phyloP scores from a whole-genome alignment of 225 moss, liverwort and hornwort genomes.

The Marchantia paleacea region DNA sequence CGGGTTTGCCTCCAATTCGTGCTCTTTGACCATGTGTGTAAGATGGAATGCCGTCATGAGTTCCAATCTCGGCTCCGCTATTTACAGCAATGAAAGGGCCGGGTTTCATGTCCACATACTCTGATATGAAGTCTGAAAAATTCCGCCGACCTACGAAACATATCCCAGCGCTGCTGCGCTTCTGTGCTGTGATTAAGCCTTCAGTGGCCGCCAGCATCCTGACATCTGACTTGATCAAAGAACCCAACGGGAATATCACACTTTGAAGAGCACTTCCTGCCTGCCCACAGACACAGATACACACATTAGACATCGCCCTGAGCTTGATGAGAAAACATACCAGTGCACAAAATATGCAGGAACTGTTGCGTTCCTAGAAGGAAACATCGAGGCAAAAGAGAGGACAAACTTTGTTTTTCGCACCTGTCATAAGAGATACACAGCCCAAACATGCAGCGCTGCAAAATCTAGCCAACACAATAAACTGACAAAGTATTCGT shows the following conservation, averaged over 20 bases:
- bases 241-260: conserved; percentile 76
- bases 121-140: conserved; percentile 80
- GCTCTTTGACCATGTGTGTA: conserved; percentile 94
- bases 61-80: conserved; percentile 51
- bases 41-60: conserved; percentile 76
- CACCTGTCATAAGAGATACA: too few relatives aligned
- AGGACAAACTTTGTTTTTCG: background rate
- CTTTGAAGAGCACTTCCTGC: conserved; percentile 66
- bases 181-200: conserved; percentile 73
- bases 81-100: conserved; percentile 78
- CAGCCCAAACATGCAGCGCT: too few relatives aligned
- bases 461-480: too few relatives aligned
- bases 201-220: conserved; percentile 66
- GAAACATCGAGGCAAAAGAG: background rate
- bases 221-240: conserved; percentile 59
- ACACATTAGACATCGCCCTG: background rate
- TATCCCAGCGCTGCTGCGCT: conserved; percentile 95
- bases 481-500: too few relatives aligned
- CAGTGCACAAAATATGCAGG: background rate
- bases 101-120: conserved; percentile 76
- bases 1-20: conserved; percentile 73
- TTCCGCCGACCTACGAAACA: conserved; percentile 94
- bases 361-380: too few relatives aligned
- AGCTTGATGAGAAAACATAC: background rate
- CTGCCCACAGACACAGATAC: conserved; percentile 30